A percentile compares a stretch with the other conserved stretches of the same genome.
These are phyloP conservation scores for Aquilaria malaccensis DNA, from an alignment of 345 rosid genomes.

Conservation along the genomic window DNA sequence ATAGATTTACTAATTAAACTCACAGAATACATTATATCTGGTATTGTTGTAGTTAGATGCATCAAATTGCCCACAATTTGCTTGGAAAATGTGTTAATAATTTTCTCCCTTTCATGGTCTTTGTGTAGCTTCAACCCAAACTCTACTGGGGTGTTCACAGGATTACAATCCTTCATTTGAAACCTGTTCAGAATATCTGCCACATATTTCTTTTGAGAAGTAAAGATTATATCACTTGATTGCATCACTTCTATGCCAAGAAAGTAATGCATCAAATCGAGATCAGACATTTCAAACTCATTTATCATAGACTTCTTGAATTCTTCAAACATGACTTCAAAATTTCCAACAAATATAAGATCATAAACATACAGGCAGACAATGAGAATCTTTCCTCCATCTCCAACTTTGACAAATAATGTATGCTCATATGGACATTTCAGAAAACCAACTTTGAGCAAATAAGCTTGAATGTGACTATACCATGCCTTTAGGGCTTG, in stretches of 20 bases:
- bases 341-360: not conserved
- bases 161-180: not conserved
- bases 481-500: not conserved
- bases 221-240: not conserved
- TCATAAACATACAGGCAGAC: not conserved
- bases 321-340: not conserved
- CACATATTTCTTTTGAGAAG: not conserved
- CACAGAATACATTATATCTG: not conserved
- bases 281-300: not conserved
- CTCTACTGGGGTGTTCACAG: not conserved
- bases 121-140: not conserved
- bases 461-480: not conserved
- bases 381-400: not conserved
- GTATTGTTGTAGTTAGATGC: not conserved
- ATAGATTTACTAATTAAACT: too few species aligned
- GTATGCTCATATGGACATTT: not conserved
- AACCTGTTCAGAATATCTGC: not conserved
- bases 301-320: not conserved
- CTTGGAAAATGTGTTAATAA: not conserved
- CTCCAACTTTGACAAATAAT: not conserved
- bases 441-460: not conserved
- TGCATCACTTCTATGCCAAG: not conserved
- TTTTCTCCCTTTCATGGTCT: not conserved
- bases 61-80: not conserved
- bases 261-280: not conserved